Base-by-base conservation (phyloP, 306 rosid genomes). In the Astragalus glycyphyllos region DNA sequence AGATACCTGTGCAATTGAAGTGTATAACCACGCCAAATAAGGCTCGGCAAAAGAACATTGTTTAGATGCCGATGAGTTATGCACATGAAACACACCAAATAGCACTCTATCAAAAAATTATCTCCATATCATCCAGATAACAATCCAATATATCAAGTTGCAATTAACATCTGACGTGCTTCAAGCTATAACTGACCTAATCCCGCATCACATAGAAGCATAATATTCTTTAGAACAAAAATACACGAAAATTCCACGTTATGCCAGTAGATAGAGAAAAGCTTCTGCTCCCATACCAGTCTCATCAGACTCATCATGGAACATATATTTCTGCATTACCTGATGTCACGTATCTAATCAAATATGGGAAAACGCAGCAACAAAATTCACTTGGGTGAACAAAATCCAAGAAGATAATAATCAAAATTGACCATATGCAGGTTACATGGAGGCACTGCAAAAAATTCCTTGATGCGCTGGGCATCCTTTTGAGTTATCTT, bases 211-310 rank as follows among this genome's bases (percentile, higher is more conserved):
- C 31, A 26, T 26, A 38, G 42, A 66, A 59, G 87, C 63, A 65
- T 85, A 5, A 77, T 85, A 88, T 97, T 87, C 86, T 79, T 87
- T 82, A 13, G 97, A 85, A 80, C 81, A 86, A 88, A 81, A 82
- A 74, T 76, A 76, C 12, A 67, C 17, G 62, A 90, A 87, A 70
- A 89, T 89, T 81, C 96, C 98, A 16, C 76, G 83, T 13, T 73
- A 73, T 55, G 67, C 74, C 84, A 93, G 78, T 78, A 84, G 84
- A 70, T 84, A 79, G 70, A 79, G 68, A 72, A 90, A 81, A 81
- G 73, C 83, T 77, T 90, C 97, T 57, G 85, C 84, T 61, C 88
- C 97, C 38, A 83, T 56, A 71, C 68, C 69, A 50, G 74, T 80
- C 69, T 69, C 76, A 44, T 84, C 87, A 77, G 82, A 71, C 12